Evolutionary conservation across 805 yeast species (phyloP).

Genomic region (Candida railenensis): DNA sequence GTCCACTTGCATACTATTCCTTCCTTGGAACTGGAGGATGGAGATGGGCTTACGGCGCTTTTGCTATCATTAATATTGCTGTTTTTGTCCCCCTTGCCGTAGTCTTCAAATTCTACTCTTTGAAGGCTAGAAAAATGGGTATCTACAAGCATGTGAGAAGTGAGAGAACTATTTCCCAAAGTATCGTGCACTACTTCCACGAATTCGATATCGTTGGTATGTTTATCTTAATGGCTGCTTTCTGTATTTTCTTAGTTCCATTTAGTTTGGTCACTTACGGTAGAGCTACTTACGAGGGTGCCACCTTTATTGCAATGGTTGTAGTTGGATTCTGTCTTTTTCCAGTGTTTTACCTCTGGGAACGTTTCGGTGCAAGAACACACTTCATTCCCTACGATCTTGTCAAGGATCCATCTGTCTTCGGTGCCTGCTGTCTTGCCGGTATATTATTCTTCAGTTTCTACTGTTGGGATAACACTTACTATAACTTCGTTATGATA

Average conservation of each 20-base stretch:
- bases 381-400: conserved; percentile 23
- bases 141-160: not conserved
- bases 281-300: not conserved
- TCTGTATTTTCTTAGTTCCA: not conserved
- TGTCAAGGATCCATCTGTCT: conserved; percentile 13
- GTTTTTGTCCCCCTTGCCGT: not conserved
- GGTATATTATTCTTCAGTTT: not conserved
- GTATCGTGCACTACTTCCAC: not conserved
- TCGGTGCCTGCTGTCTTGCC: not conserved
- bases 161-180: not conserved
- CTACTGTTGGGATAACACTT: not conserved
- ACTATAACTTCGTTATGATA: not conserved
- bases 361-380: conserved; percentile 13
- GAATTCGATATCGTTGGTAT: not conserved
- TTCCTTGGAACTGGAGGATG: not conserved
- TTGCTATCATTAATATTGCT: not conserved
- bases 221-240: not conserved
- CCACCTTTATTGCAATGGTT: not conserved
- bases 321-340: conserved; percentile 3
- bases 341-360: conserved; percentile 13
- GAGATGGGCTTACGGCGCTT: not conserved
- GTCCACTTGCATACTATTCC: not conserved
- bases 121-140: not conserved
- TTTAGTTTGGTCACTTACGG: not conserved
- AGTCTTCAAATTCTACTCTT: not conserved